Evolutionary conservation across 2,329 filamentous ascomycete species (phyloP), one percentile per base, ranked within the genome.

Genomic region (Stagonosporopsis chrysanthemi): DNA sequence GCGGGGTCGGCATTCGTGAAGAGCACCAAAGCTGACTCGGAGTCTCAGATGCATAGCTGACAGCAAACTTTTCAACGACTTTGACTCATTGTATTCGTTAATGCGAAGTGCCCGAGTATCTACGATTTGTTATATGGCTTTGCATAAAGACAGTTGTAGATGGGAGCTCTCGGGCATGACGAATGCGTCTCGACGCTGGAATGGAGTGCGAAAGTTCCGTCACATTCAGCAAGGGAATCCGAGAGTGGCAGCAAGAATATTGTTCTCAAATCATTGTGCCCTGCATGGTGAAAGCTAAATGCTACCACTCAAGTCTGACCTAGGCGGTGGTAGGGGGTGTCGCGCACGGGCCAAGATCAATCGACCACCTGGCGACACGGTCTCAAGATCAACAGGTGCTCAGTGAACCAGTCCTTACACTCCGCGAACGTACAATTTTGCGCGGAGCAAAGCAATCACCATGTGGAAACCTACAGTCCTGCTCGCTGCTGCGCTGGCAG

Each of bases 401-500:
- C 63, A 67, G 61, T 53, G 62, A 63, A 58, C 57, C 64, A 65
- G 59, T 53, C 56, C 42, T 58, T 33, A 31, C 52, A 57, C 67
- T 65, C 61, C 63, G 68, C 57, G 53, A 56, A 60, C 64, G 47
- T 22, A 48, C 51, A 56, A 64, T 56, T 38, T 39, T 47, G 43
- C 40, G 69, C 65, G 69, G 66, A 69, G 65, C 54, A 61, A 14
- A 41, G 24, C 19, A 53, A 61, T 38, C 56, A 65, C 48, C 49
- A 75, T 75, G 74, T 75, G 74, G 74, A 72, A 61, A 51, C 64
- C 70, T 39, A 80, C 90, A 61, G 79, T 90, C 58, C 78, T 91
- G 65, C 82, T 92, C 72, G 83, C 89, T 60, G 82, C 93, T 77
- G 78, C 80, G 67, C 74, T 83, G 59, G 75, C 84, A 43, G 73